Conservation (phyloP, 2,329 filamentous ascomycete species). For the Claviceps paspali region DNA sequence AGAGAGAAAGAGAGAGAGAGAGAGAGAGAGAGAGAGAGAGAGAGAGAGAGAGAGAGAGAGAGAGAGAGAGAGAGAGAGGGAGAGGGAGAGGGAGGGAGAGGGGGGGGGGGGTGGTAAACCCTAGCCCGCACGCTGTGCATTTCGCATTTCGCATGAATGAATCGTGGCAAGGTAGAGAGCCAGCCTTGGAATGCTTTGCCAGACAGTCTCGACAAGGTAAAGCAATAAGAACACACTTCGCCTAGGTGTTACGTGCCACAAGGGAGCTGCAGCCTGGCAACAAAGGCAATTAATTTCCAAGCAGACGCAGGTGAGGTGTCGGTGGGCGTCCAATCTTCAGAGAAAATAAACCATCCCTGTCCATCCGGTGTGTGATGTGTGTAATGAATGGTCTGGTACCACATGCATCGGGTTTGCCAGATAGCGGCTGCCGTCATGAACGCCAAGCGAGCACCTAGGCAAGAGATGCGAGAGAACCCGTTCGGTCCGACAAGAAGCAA, state of each 20-base stretch:
- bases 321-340: neutral
- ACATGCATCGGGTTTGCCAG: neutral
- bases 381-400: neutral
- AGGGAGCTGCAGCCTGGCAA: neutral
- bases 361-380: neutral
- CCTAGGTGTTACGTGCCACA: neutral
- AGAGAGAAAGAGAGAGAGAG: too few species aligned
- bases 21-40: too few species aligned
- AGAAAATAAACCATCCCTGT: neutral
- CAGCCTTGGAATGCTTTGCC: too few species aligned
- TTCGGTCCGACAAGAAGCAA: constrained; percentile 2
- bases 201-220: too few species aligned
- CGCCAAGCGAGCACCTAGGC: neutral
- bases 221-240: neutral
- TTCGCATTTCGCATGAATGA: too few species aligned
- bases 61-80: too few species aligned
- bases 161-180: too few species aligned
- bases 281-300: neutral
- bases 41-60: too few species aligned
- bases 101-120: too few species aligned
- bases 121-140: too few species aligned
- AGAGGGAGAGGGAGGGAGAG: too few species aligned
- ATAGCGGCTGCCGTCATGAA: neutral
- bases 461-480: neutral
- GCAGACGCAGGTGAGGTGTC: neutral